Base-by-base conservation (phyloP, 495 filamentous ascomycete genomes). In the Neurospora hispaniola region DNA sequence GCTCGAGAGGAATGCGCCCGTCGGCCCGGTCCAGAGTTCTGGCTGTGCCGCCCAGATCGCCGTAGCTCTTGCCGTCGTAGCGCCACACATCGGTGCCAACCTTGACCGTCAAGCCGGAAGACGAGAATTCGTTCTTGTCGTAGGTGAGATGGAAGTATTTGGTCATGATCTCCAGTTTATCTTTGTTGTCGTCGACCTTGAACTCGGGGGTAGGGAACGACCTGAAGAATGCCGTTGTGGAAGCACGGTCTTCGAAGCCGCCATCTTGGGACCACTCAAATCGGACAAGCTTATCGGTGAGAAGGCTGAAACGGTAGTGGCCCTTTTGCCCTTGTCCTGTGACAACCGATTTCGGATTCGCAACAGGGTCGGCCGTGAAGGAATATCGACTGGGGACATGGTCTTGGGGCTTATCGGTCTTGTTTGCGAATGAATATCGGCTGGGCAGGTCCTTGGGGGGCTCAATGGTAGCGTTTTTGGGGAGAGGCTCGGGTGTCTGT, bases 261-360 rank as follows among this genome's bases (percentile, higher is more conserved):
- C 82, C 78, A 71, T 90, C 88, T 14, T 79, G 74, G 2, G 88
- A 87, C 85, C 86, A 90, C 79, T 90, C 88, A 72, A 82, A 89
- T 27, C 88, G 85, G 23, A 90, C 41, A 1, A 89, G 76, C 20
- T 82, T 77, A 35, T 86, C 83, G 4, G 83, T 84, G 38, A 90
- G 80, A 20, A 90, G 73, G 35, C 82, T 88, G 79, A 90, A 90
- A 48, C 88, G 85, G 75, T 86, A 89, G 16, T 82, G 79, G 46
- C 44, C 71, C 8, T 70, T 69, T 44, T 72, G 70, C 39, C 78
- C 76, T 35, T 66, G 54, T 66, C 84, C 87, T 10, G 78, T 76
- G 39, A 89, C 80, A 31, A 86, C 78, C 18, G 86, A 82, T 12
- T 82, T 75, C 20, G 84, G 78, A 69, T 87, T 80, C 4, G 87